Conservation (phyloP, 225 moss, liverwort and hornwort genomes). For the Polytrichum formosum region DNA sequence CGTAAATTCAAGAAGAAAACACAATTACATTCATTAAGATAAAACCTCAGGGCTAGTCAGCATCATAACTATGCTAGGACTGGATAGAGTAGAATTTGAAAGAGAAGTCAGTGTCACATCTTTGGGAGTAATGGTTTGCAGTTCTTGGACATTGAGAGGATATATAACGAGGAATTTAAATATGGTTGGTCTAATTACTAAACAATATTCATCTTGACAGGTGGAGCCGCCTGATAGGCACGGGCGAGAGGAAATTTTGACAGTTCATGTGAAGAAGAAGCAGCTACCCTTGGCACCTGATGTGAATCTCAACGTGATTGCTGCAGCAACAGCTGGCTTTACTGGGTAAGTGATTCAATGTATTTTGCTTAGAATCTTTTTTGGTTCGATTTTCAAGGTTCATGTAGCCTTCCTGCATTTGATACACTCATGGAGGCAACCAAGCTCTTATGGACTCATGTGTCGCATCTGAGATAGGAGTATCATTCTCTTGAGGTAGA, state of each 20-base stretch:
- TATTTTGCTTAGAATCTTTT: not conserved
- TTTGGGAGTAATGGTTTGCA: not conserved
- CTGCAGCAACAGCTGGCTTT: constrained; percentile 92
- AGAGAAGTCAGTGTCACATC: too few species aligned
- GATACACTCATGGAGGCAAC: too few species aligned
- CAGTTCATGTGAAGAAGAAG: constrained; percentile 86
- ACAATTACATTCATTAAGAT: too few species aligned
- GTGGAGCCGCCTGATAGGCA: constrained; percentile 95
- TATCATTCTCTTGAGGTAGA: too few species aligned
- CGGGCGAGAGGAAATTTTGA: constrained; percentile 85
- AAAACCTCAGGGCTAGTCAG: too few species aligned
- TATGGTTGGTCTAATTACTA: too few species aligned
- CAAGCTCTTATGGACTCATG: too few species aligned
- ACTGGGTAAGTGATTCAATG: constrained; percentile 63
- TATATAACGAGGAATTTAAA: too few species aligned
- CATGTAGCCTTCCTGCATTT: not conserved
- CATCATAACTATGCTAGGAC: too few species aligned
- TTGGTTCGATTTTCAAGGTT: not conserved
- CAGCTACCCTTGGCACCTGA: constrained; percentile 81
- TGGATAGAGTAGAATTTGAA: too few species aligned
- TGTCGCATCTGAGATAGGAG: too few species aligned
- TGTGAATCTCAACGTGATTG: constrained; percentile 79
- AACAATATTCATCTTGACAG: constrained; percentile 22
- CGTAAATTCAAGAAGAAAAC: too few species aligned
- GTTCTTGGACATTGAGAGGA: not conserved